Percentiles rank a stretch among this genome's conserved stretches.
Evolutionary conservation across 192 early-diverging fungal genomes (phyloP).

Genomic region (Linnemannia elongata): DNA sequence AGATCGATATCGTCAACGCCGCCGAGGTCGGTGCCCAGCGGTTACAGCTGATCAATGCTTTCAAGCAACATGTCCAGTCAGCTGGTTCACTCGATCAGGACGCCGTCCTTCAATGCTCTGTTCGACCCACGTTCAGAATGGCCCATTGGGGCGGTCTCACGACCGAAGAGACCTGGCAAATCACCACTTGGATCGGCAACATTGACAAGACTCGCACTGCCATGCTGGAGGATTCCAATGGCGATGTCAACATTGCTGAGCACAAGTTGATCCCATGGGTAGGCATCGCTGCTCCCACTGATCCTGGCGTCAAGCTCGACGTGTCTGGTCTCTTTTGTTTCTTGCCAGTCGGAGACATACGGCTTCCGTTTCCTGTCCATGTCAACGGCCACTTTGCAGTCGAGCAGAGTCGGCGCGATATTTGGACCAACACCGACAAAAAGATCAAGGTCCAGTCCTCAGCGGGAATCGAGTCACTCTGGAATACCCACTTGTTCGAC

Average conservation of each 20-base stretch:
- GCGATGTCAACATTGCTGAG: neutral
- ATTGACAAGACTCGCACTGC: neutral
- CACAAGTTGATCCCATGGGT: slow-evolving; percentile 53
- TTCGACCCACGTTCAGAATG: slow-evolving; percentile 1
- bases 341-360: slow-evolving; percentile 27
- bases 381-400: slow-evolving; percentile 53
- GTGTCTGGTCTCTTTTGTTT: slow-evolving; percentile 36
- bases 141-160: neutral
- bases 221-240: neutral
- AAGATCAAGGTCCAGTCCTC: neutral
- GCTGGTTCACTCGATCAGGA: neutral
- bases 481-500: slow-evolving; percentile 40
- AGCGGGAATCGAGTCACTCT: slow-evolving; percentile 15
- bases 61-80: slow-evolving; percentile 13
- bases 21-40: slow-evolving; percentile 7
- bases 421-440: slow-evolving; percentile 10
- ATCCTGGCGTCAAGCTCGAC: neutral
- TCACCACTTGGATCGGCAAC: slow-evolving; percentile 17
- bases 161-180: slow-evolving; percentile 8
- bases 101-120: neutral
- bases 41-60: neutral
- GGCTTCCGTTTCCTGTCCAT: slow-evolving; percentile 28
- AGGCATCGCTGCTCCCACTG: slow-evolving; percentile 27
- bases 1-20: slow-evolving; percentile 23
- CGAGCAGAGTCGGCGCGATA: too few species aligned